A percentile compares a stretch with the other conserved stretches of the same genome.
These are phyloP conservation scores for Saturnispora ahearnii DNA, from an alignment of 805 yeast species.

Conservation along the genomic window DNA sequence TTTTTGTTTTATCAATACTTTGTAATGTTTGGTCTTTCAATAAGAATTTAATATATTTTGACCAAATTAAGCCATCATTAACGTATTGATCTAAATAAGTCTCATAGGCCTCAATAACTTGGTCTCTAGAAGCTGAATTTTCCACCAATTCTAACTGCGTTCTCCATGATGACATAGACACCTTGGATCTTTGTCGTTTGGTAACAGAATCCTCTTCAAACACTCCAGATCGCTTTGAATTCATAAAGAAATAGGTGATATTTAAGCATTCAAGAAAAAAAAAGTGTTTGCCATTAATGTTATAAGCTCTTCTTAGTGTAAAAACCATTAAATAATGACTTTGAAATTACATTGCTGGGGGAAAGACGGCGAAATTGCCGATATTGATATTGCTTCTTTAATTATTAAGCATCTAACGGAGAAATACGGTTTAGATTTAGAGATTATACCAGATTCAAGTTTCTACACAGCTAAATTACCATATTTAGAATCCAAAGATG, in stretches of 20 bases:
- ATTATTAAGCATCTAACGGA: neutral
- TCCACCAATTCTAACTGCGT: slow-evolving; percentile 40
- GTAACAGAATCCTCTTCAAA: slow-evolving; percentile 36
- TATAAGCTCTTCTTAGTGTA: neutral
- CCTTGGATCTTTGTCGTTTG: slow-evolving; percentile 44
- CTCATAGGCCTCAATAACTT: slow-evolving; percentile 50
- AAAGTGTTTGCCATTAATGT: neutral
- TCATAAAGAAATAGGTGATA: slow-evolving; percentile 51
- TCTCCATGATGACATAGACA: slow-evolving; percentile 34
- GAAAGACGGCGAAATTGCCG: neutral
- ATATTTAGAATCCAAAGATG: slow-evolving; percentile 3
- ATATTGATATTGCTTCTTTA: neutral
- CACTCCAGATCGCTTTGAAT: slow-evolving; percentile 18
- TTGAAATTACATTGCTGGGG: slow-evolving; percentile 6
- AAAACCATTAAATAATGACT: neutral
- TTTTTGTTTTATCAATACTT: slow-evolving; percentile 54
- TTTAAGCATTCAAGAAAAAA: neutral
- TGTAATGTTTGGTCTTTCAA: slow-evolving; percentile 34
- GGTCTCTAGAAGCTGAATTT: slow-evolving; percentile 26
- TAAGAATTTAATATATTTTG: slow-evolving; percentile 49
- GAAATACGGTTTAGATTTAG: neutral
- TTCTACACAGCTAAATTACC: slow-evolving; percentile 7
- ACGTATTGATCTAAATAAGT: slow-evolving; percentile 58
- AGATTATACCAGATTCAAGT: slow-evolving; percentile 7
- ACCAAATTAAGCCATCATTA: slow-evolving; percentile 66